A percentile compares a stretch with the other conserved stretches of the same genome.
Evolutionary conservation across 345 rosid genomes (phyloP).

Genomic region (Brassica cretica): DNA sequence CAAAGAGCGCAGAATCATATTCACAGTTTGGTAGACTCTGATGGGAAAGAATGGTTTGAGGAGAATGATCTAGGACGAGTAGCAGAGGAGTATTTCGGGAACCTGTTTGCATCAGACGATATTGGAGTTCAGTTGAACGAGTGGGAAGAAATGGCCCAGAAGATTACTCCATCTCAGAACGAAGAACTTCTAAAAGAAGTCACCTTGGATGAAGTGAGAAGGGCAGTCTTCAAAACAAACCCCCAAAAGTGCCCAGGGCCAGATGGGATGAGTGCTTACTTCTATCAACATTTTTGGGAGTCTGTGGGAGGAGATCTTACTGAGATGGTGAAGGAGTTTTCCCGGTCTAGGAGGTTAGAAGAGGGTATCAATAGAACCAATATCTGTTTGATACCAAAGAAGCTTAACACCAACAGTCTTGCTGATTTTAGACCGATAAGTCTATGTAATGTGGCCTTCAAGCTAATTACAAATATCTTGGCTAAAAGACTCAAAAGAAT

Average conservation of each 20-base stretch:
- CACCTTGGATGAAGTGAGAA: not conserved
- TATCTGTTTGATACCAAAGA: not conserved
- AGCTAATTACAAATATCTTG: not conserved
- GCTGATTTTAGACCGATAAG: not conserved
- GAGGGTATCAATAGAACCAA: not conserved
- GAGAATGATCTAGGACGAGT: not conserved
- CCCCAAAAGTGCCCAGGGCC: not conserved
- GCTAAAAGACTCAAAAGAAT: not conserved
- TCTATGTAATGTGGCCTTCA: not conserved
- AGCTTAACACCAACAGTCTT: not conserved
- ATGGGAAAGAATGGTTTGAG: not conserved
- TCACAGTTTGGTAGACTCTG: not conserved
- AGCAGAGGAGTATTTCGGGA: not conserved
- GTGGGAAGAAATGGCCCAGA: not conserved
- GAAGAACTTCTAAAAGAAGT: not conserved
- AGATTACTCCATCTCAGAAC: not conserved
- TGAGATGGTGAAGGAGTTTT: not conserved
- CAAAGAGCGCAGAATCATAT: not conserved
- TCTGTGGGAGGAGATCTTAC: not conserved
- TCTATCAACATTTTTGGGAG: not conserved
- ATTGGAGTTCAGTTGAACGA: not conserved
- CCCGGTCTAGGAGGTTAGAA: not conserved
- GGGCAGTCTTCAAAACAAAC: not conserved
- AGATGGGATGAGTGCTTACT: not conserved
- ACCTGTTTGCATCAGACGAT: not conserved